Evolutionary conservation across 1,139 yeast species (phyloP).

Genomic region (Nakaseomyces kungkrabaensis): DNA sequence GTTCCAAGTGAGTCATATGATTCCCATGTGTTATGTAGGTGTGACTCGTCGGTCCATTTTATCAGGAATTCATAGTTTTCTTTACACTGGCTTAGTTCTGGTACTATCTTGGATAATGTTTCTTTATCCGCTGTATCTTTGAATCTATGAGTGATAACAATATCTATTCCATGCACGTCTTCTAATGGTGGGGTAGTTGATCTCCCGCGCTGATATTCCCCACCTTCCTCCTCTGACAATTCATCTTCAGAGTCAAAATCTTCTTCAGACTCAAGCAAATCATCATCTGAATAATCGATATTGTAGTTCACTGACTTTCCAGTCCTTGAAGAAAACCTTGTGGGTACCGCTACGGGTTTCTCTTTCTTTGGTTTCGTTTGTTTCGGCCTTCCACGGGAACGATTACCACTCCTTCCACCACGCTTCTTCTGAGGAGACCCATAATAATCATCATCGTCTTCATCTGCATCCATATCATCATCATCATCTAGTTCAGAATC

Average conservation of each 20-base stretch:
- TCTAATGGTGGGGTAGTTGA: conserved; percentile 23
- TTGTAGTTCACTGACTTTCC: conserved; percentile 63
- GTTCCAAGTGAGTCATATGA: conserved; percentile 43
- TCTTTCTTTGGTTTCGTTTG: conserved; percentile 8
- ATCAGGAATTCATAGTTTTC: conserved; percentile 53
- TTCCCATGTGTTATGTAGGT: conserved; percentile 95
- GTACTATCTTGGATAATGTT: conserved; percentile 31
- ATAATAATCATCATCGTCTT: conserved; percentile 30
- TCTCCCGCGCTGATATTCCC: conserved; percentile 34
- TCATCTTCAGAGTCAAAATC: conserved; percentile 24
- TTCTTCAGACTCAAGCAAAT: conserved; percentile 47
- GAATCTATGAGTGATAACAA: conserved; percentile 31
- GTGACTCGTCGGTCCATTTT: conserved; percentile 85
- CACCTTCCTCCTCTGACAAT: conserved; percentile 17
- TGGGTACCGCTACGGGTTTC: conserved; percentile 24
- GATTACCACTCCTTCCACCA: conserved; percentile 8
- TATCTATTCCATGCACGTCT: conserved; percentile 31
- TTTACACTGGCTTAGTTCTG: conserved; percentile 43
- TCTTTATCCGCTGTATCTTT: conserved; percentile 19
- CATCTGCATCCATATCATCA: conserved; percentile 28
- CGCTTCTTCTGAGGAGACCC: conserved; percentile 21
- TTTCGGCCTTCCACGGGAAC: background rate
- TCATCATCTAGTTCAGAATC: conserved; percentile 17
- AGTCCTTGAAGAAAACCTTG: conserved; percentile 74
- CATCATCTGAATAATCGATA: conserved; percentile 61